Evolutionary conservation across 768 basidiomycete species (phyloP).

Genomic region (Termitomyces sp.): DNA sequence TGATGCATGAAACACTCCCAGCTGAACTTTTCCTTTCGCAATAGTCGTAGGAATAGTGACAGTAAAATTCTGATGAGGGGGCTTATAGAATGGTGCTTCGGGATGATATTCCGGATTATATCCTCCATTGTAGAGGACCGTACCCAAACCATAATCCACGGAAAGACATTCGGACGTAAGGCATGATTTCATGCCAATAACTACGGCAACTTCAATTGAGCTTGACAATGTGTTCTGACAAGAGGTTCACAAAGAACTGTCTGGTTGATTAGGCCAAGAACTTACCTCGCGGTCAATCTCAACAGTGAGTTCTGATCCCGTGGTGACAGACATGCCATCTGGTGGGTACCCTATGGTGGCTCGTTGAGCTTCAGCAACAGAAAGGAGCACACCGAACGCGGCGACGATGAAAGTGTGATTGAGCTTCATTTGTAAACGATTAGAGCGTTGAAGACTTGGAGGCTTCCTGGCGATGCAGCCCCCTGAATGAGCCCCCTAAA

Average conservation of each 20-base stretch:
- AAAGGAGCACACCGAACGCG: constrained; percentile 19
- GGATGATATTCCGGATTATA: constrained; percentile 31
- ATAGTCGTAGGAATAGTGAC: constrained; percentile 29
- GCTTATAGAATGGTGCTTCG: constrained; percentile 1
- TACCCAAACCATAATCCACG: constrained; percentile 26
- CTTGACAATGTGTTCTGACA: constrained; percentile 29
- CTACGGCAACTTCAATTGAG: constrained; percentile 39
- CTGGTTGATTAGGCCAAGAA: neutral
- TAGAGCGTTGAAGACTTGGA: neutral
- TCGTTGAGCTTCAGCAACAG: constrained; percentile 33
- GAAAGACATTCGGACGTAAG: constrained; percentile 15
- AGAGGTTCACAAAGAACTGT: neutral
- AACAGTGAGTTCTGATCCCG: constrained; percentile 34
- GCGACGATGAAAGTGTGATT: neutral
- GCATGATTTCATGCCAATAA: constrained; percentile 37
- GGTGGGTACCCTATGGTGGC: constrained; percentile 35
- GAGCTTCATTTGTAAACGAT: neutral
- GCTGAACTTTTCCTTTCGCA: constrained; percentile 23
- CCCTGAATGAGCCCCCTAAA: neutral
- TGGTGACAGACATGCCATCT: constrained; percentile 22
- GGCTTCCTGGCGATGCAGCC: neutral
- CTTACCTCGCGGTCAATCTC: constrained; percentile 44
- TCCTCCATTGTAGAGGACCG: constrained; percentile 40
- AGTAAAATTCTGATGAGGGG: constrained; percentile 41
- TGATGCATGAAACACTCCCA: constrained; percentile 30